phyloP scores from a whole-genome alignment of 2,329 filamentous ascomycete species.

The Pochonia chlamydosporia region DNA sequence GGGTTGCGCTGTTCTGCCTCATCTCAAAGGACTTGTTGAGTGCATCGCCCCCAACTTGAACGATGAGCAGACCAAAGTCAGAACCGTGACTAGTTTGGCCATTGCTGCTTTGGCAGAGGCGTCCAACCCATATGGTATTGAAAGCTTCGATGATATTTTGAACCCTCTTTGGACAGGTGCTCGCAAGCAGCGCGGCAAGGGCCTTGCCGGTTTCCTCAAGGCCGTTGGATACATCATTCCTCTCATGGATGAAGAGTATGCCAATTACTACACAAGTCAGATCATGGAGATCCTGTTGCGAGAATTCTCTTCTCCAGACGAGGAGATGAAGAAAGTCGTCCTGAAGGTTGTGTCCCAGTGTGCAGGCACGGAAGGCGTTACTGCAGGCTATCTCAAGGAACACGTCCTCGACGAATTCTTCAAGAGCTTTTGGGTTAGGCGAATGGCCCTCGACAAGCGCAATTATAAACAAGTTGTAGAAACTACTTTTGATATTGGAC shows the following conservation, averaged over 20 bases:
- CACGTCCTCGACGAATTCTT: constrained; percentile 95
- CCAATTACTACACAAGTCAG: constrained; percentile 97
- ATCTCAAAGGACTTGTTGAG: constrained; percentile 92
- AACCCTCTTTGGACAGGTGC: constrained; percentile 97
- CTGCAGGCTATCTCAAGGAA: constrained; percentile 89
- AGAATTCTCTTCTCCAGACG: constrained; percentile 93
- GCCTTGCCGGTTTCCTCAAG: constrained; percentile 91
- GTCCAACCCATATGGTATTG: constrained; percentile 96
- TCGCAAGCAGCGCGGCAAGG: constrained; percentile 92
- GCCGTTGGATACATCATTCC: constrained; percentile 98
- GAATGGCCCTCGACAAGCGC: constrained; percentile 95
- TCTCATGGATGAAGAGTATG: constrained; percentile 98
- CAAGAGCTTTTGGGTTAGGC: constrained; percentile 95
- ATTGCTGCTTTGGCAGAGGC: constrained; percentile 94
- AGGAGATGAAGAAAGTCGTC: constrained; percentile 99
- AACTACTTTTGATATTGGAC: constrained; percentile 92
- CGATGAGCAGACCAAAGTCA: constrained; percentile 95
- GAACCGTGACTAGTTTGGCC: constrained; percentile 90
- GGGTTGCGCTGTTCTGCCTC: constrained; percentile 93
- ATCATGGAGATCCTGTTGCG: constrained; percentile 98
- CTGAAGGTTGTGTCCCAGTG: constrained; percentile 96
- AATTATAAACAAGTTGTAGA: constrained; percentile 98
- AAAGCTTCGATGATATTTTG: constrained; percentile 96
- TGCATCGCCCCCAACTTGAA: constrained; percentile 95
- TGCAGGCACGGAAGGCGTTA: constrained; percentile 89